Base-by-base conservation (phyloP, 1,284 basidiomycete genomes). In the Clitocybe nebularis region DNA sequence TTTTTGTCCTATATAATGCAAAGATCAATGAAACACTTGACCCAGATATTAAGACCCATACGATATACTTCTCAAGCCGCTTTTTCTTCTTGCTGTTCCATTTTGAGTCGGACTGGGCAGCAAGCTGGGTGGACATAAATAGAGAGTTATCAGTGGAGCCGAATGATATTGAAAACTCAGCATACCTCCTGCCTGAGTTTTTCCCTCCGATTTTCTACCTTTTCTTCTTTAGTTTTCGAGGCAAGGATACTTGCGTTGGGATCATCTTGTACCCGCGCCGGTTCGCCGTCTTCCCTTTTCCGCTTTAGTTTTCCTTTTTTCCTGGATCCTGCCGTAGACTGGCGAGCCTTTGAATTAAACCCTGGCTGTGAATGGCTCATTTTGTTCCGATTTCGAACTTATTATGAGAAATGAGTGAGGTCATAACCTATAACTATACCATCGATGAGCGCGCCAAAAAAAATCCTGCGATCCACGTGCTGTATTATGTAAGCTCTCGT, bases 11-110 rank as follows among this genome's bases (percentile, higher is more conserved):
- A 51, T 33, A 40, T 16, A 22, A 30, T 34, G 36, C 2, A 23
- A 22, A 33, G 7, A 9, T 32, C 13, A 32, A 42, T 38, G 25
- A 32, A 13, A 32, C 7, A 42, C 19, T 34, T 28, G 21, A 13
- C 6, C 5, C 29, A 19, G 21, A 24, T 17, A 22, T n/a, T 16
- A 47, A 14, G 14, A 11, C 4, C 59, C 75, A 50, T 43, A 88
- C 88, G 51, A 93, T 89, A 54, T 89, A 93, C 55, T 89, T 89
- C 51, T 92, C 89, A 7, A 93, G 62, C 33, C 84, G 69, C 58
- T 82, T 89, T 67, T 79, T 84, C 67, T 88, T 91, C 67, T 88
- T 89, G 46, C 69, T 77, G 32, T 76, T 86, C 65, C 86, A 79
- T 59, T 85, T 89, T 4, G 77, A 79, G 40, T 83, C 72, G 6